Percentiles rank a stretch among this genome's conserved stretches.
phyloP scores from a whole-genome alignment of 2,329 filamentous ascomycete species.

The Penicillium sp. region DNA sequence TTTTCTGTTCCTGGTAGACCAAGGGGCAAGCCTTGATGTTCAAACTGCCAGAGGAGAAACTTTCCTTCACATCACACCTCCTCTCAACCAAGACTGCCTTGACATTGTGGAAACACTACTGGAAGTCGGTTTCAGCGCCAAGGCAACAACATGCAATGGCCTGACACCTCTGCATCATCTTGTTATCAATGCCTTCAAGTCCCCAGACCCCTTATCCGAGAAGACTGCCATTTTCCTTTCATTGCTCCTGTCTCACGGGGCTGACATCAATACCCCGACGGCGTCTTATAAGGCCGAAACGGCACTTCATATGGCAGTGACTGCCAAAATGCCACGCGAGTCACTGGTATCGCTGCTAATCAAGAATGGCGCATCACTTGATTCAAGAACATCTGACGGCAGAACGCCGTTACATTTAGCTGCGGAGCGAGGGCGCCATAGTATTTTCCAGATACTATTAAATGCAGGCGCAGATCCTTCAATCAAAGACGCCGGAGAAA shows the following conservation, averaged over 20 bases:
- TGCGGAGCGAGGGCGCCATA: constrained; percentile 25
- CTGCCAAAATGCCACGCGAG: constrained; percentile 15
- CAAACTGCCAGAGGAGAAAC: constrained; percentile 28
- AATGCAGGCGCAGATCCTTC: constrained; percentile 25
- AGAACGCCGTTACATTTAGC: constrained; percentile 26
- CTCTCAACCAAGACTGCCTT: constrained; percentile 20
- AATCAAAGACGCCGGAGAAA: constrained; percentile 7
- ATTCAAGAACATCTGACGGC: constrained; percentile 17
- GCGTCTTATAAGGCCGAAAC: constrained; percentile 17
- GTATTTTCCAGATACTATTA: constrained; percentile 22
- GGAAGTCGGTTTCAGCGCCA: constrained; percentile 12
- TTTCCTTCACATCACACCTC: constrained; percentile 29
- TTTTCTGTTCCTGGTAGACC: constrained; percentile 22
- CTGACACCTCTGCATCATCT: constrained; percentile 19
- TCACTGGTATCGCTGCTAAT: constrained; percentile 23
- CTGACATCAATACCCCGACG: constrained; percentile 20
- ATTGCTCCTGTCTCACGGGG: constrained; percentile 22
- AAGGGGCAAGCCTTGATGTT: constrained; percentile 23
- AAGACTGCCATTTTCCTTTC: constrained; percentile 8
- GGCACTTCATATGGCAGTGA: constrained; percentile 26
- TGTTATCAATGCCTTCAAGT: not conserved
- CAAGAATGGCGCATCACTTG: constrained; percentile 16
- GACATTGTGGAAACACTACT: constrained; percentile 24
- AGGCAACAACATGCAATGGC: constrained; percentile 16
- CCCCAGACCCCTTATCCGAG: not conserved